These are phyloP conservation scores for Blastobotrys peoriensis DNA, from an alignment of 805 yeast species.

Conservation along the genomic window DNA sequence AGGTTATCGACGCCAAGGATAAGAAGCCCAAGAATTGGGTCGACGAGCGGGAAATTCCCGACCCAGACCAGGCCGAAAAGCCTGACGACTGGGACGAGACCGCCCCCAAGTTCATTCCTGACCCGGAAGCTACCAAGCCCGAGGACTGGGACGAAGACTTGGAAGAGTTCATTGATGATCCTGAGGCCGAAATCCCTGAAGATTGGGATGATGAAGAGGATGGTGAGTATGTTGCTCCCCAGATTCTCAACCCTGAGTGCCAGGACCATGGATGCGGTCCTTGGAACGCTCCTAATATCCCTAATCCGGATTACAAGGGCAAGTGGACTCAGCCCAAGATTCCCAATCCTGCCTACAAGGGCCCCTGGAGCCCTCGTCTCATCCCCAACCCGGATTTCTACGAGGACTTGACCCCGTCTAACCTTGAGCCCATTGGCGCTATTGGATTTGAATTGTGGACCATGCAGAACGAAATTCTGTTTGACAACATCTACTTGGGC, in stretches of 20 bases:
- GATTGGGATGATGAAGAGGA: conserved; percentile 90
- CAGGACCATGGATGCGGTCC: conserved; percentile 62
- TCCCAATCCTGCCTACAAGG: conserved; percentile 70
- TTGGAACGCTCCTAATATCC: conserved; percentile 64
- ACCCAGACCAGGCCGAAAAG: conserved; percentile 55
- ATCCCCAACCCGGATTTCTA: conserved; percentile 66
- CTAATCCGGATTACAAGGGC: conserved; percentile 69
- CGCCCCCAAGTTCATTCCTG: conserved; percentile 57
- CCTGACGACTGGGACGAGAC: conserved; percentile 84
- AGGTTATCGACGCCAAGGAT: conserved; percentile 52
- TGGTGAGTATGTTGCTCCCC: conserved; percentile 76
- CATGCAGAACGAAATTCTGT: conserved; percentile 66
- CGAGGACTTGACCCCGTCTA: conserved; percentile 52
- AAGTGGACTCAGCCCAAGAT: conserved; percentile 68
- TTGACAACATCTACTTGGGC: conserved; percentile 82
- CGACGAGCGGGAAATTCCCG: conserved; percentile 59
- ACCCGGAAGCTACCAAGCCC: conserved; percentile 65
- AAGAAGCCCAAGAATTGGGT: conserved; percentile 79
- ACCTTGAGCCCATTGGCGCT: conserved; percentile 66
- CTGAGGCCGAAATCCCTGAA: conserved; percentile 59
- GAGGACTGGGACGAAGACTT: conserved; percentile 71
- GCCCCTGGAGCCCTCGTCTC: conserved; percentile 65
- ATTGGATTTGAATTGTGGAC: conserved; percentile 89
- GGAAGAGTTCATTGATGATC: conserved; percentile 56
- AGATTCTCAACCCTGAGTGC: conserved; percentile 70